phyloP scores from a whole-genome alignment of 192 early-diverging fungal genomes.

The Coemansia sp. region DNA sequence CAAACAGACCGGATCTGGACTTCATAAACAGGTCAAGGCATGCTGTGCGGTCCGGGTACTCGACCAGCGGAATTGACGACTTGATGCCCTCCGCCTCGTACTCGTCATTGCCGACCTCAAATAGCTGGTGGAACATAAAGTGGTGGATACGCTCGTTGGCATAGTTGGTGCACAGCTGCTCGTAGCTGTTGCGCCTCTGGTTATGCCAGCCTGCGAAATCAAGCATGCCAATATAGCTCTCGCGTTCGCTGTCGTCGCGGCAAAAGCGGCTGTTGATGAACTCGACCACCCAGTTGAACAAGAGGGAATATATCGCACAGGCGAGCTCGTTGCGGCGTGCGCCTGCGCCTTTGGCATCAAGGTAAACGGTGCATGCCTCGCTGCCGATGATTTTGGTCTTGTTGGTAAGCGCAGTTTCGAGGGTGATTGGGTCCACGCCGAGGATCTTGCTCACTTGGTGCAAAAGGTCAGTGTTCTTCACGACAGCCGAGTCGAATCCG shows the following conservation, averaged over 20 bases:
- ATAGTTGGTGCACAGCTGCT: constrained; percentile 71
- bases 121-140: constrained; percentile 49
- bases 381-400: constrained; percentile 78
- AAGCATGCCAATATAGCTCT: constrained; percentile 62
- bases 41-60: constrained; percentile 60
- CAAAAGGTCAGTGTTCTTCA: constrained; percentile 78
- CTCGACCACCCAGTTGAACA: constrained; percentile 92
- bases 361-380: constrained; percentile 86
- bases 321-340: constrained; percentile 82
- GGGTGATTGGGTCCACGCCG: constrained; percentile 73
- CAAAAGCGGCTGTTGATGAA: constrained; percentile 86
- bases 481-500: constrained; percentile 73
- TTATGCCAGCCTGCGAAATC: constrained; percentile 81
- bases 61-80: constrained; percentile 69
- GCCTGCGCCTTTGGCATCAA: constrained; percentile 73
- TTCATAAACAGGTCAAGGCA: constrained; percentile 72
- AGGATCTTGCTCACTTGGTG: constrained; percentile 83
- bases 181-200: constrained; percentile 72
- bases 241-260: constrained; percentile 64
- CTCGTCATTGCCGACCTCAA: constrained; percentile 66
- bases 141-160: constrained; percentile 71
- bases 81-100: constrained; percentile 75
- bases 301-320: constrained; percentile 80
- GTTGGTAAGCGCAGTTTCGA: constrained; percentile 80
- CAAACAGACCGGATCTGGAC: constrained; percentile 70